Base-by-base conservation (phyloP, 1,284 basidiomycete species). In the Ganoderma lucidum region DNA sequence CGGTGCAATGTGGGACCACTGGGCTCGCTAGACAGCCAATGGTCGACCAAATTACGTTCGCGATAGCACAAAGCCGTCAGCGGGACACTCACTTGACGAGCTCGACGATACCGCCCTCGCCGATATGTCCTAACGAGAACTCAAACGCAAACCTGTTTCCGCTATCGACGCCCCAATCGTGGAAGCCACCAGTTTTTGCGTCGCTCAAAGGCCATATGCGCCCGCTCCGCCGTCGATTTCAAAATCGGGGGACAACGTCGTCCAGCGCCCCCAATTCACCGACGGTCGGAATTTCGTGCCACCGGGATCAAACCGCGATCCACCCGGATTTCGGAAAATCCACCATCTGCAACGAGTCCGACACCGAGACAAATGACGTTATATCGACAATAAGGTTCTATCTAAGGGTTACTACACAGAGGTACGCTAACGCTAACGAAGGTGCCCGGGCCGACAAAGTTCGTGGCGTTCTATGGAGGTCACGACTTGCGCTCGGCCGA, bases 401-500 rank as follows among this genome's bases (percentile, higher is more conserved):
- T 72, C 68, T 72, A 72, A 23, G 35, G 23, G 39, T 48, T 62
- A 72, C 68, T 72, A 72, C 65, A 70, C 60, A 62, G 62, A 65
- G 60, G 61, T 72, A 72, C 62, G 66, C 62, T 72, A 72, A 65
- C 66, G 48, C 35, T 35, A 35, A 35, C 35, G 35, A 48, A 64
- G 41, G 44, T 61, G 62, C 64, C 56, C 71, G 69, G 71, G 62
- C 68, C 66, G 66, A 66, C 42, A 23, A 66, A 59, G 64, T 72
- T 69, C 67, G 42, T 63, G 42, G 9, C 30, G 44, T 6, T 69
- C 65, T 67, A 65, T 59, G 15, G 55, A 62, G 35, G 70, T 68
- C 63, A 75, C 59, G 72, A 68, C 67, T 75, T 75, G 63, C 71
- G 74, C 68, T 74, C 70, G 64, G 64, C 62, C 2, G 69, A 64